A percentile compares a stretch with the other conserved stretches of the same genome.
These are phyloP conservation scores for Mycosphaerella sp. DNA, from an alignment of 2,329 filamentous ascomycete genomes.

Conservation along the genomic window DNA sequence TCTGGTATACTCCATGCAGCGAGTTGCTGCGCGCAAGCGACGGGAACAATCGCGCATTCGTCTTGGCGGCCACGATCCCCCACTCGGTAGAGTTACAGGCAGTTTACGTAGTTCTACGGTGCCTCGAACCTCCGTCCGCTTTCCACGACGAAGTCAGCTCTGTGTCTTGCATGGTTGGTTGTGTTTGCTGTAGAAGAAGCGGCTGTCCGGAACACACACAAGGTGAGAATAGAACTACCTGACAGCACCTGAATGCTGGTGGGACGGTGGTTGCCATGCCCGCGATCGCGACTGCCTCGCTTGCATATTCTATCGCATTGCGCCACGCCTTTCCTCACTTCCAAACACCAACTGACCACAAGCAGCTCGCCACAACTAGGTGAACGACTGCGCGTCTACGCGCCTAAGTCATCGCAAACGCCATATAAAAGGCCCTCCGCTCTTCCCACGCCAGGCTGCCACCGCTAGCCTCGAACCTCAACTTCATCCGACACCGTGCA, in stretches of 20 bases:
- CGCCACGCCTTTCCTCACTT: neutral
- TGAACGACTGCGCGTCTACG: constrained; percentile 2
- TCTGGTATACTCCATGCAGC: neutral
- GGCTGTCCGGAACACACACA: no score
- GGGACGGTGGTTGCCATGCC: neutral
- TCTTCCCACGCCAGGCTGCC: constrained; percentile 5
- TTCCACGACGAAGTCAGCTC: neutral
- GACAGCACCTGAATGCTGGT: neutral
- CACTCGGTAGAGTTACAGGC: no score
- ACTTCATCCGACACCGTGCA: constrained; percentile 3
- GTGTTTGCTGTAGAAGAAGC: no score
- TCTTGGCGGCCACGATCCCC: neutral
- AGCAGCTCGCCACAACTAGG: constrained; percentile 8
- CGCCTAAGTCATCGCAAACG: constrained; percentile 17
- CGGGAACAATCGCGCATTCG: no score
- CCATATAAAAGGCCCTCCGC: constrained; percentile 18
- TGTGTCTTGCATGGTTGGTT: no score
- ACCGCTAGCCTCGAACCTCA: constrained; percentile 6
- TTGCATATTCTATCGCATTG: neutral
- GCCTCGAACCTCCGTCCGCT: neutral
- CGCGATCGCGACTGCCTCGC: constrained; percentile 1
- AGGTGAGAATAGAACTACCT: no score
- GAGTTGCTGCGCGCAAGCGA: neutral
- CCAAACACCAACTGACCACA: neutral
- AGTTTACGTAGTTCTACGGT: neutral